A percentile compares a stretch with the other conserved stretches of the same genome.
Evolutionary conservation across 148 eudicot species (phyloP).

Genomic region (Suaeda aralocaspica): DNA sequence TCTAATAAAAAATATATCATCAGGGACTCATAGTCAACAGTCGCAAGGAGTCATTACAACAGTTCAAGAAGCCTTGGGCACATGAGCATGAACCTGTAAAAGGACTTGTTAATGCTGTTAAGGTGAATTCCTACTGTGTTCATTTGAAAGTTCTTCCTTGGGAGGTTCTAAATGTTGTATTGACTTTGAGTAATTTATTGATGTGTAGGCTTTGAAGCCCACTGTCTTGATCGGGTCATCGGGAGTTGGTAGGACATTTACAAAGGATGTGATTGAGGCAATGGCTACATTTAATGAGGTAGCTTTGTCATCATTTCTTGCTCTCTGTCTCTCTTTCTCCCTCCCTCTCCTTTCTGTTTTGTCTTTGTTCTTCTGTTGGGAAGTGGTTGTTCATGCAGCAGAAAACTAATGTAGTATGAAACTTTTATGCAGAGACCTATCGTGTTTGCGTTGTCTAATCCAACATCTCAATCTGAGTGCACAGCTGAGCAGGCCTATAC

Average conservation of each 20-base stretch:
- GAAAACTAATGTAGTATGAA: constrained; percentile 3
- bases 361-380: no score
- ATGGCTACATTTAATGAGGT: constrained; percentile 90
- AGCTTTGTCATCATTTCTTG: constrained; percentile 10
- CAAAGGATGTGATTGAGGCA: constrained; percentile 84
- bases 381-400: neutral
- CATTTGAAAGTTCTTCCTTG: neutral
- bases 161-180: neutral
- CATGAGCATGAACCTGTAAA: constrained; percentile 87
- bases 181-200: constrained; percentile 2
- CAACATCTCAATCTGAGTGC: constrained; percentile 98
- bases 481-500: constrained; percentile 95
- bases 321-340: neutral
- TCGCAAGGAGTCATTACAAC: constrained; percentile 73
- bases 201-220: constrained; percentile 75
- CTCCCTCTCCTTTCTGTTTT: no score
- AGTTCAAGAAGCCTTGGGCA: constrained; percentile 96
- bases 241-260: constrained; percentile 86
- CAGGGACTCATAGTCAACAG: constrained; percentile 90
- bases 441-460: constrained; percentile 91
- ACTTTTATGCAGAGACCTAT: constrained; percentile 70
- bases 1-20: constrained; percentile 3
- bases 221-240: constrained; percentile 95
- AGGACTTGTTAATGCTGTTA: constrained; percentile 70
- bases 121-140: constrained; percentile 36